A percentile compares a stretch with the other conserved stretches of the same genome.
Conservation (phyloP, 805 yeast genomes). For the Ogataea pini region DNA sequence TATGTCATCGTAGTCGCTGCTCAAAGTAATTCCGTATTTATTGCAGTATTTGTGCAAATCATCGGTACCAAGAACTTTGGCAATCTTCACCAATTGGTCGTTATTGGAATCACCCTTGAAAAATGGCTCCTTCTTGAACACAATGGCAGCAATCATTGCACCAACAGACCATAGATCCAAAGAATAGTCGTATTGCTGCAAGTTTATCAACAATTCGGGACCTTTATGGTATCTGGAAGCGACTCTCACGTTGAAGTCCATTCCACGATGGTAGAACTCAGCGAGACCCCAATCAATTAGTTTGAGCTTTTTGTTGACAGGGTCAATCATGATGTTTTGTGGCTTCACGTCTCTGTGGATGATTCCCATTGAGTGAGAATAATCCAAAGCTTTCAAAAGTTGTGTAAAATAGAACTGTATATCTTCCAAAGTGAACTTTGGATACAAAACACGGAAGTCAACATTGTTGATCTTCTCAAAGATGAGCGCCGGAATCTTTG, state of each 20-base stretch:
- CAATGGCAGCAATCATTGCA: conserved; percentile 86
- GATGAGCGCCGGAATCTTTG: conserved; percentile 84
- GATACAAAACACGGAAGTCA: conserved; percentile 85
- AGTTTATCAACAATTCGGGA: conserved; percentile 83
- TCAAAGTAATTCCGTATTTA: conserved; percentile 68
- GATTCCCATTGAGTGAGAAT: conserved; percentile 89
- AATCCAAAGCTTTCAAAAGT: conserved; percentile 79
- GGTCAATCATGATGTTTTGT: conserved; percentile 92
- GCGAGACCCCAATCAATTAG: conserved; percentile 96
- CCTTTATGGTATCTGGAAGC: conserved; percentile 92
- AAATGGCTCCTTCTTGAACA: conserved; percentile 87
- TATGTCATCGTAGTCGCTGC: conserved; percentile 75
- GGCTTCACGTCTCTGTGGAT: conserved; percentile 96
- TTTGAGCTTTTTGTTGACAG: conserved; percentile 56
- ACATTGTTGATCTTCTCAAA: conserved; percentile 83
- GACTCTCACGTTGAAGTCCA: conserved; percentile 87
- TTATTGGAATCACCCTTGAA: conserved; percentile 91
- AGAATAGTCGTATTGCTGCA: conserved; percentile 83
- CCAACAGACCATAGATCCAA: conserved; percentile 91
- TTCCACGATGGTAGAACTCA: conserved; percentile 87
- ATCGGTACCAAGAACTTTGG: conserved; percentile 82
- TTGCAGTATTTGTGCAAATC: conserved; percentile 65
- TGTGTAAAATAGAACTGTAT: conserved; percentile 83
- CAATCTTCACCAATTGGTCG: conserved; percentile 89
- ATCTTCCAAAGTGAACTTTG: conserved; percentile 72